Evolutionary conservation across 345 rosid genomes (phyloP).

Genomic region (Brassica carinata): DNA sequence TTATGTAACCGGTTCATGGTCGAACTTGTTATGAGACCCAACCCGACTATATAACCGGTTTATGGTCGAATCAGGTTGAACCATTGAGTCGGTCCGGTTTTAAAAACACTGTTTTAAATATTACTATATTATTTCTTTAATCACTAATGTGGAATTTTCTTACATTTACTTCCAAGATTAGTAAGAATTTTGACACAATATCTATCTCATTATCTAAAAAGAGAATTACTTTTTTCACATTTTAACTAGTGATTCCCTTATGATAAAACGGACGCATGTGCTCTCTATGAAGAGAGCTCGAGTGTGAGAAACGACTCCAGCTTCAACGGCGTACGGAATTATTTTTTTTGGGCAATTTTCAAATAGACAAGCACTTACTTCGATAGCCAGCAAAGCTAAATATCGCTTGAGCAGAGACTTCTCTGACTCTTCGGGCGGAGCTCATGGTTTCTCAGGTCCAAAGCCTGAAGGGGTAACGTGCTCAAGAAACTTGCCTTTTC

Average conservation of each 20-base stretch:
- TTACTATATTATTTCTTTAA: not conserved
- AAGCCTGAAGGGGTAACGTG: slow-evolving; percentile 34
- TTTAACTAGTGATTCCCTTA: not conserved
- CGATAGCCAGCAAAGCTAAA: slow-evolving; percentile 25
- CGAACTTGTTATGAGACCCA: no score
- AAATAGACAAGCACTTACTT: slow-evolving; percentile 19
- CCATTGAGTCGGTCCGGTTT: no score
- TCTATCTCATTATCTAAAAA: not conserved
- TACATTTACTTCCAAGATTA: slow-evolving; percentile 1
- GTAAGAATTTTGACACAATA: not conserved
- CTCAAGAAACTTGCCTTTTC: slow-evolving; percentile 14
- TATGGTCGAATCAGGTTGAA: no score
- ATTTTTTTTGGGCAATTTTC: not conserved
- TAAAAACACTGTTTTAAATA: not conserved
- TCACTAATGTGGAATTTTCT: not conserved
- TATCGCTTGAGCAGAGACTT: slow-evolving; percentile 24
- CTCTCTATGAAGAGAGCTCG: slow-evolving; percentile 4
- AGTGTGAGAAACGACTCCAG: slow-evolving; percentile 23
- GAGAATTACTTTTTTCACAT: not conserved
- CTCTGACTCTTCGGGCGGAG: slow-evolving; percentile 27
- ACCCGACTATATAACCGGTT: no score
- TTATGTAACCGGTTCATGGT: no score
- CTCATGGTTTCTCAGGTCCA: slow-evolving; percentile 14
- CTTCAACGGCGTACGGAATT: slow-evolving; percentile 31
- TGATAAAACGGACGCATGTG: slow-evolving; percentile 1